These are phyloP conservation scores for Russula emetica DNA, from an alignment of 768 basidiomycete genomes.

Conservation along the genomic window DNA sequence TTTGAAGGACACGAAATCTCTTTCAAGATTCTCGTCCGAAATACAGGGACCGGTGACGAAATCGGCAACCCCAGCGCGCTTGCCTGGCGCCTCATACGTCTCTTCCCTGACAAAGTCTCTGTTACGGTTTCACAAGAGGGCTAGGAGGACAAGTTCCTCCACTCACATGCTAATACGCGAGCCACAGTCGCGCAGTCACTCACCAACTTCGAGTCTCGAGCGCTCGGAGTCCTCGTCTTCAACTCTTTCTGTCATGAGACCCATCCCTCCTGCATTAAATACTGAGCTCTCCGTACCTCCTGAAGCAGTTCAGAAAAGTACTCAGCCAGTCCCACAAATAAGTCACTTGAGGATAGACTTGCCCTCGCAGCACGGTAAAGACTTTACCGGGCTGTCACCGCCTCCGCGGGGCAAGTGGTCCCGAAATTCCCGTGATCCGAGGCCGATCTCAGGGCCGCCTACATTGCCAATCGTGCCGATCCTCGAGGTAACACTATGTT, in stretches of 20 bases:
- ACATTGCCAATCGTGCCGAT: neutral
- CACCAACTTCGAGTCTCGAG: slow-evolving; percentile 15
- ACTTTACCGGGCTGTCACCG: slow-evolving; percentile 1
- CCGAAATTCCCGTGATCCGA: slow-evolving; percentile 12
- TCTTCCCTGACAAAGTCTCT: neutral
- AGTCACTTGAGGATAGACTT: neutral
- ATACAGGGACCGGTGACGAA: neutral
- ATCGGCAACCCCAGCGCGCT: slow-evolving; percentile 3
- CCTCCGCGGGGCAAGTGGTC: slow-evolving; percentile 17
- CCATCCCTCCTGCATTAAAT: slow-evolving; percentile 29
- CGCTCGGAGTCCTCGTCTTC: slow-evolving; percentile 2
- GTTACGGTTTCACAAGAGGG: slow-evolving; percentile 15
- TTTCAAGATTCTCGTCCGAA: neutral
- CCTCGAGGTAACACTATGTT: slow-evolving; percentile 10
- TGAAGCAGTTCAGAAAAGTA: slow-evolving; percentile 21
- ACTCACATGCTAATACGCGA: slow-evolving; percentile 23
- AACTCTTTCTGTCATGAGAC: slow-evolving; percentile 11
- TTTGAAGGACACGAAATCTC: neutral
- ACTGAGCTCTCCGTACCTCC: slow-evolving; percentile 28
- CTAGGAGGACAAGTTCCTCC: slow-evolving; percentile 26
- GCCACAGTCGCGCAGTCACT: neutral
- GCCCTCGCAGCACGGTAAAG: neutral
- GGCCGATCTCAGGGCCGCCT: slow-evolving; percentile 5
- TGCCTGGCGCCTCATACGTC: neutral
- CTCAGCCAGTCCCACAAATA: slow-evolving; percentile 18